Base-by-base conservation (phyloP, 1,284 basidiomycete genomes). In the Irpex sp. region DNA sequence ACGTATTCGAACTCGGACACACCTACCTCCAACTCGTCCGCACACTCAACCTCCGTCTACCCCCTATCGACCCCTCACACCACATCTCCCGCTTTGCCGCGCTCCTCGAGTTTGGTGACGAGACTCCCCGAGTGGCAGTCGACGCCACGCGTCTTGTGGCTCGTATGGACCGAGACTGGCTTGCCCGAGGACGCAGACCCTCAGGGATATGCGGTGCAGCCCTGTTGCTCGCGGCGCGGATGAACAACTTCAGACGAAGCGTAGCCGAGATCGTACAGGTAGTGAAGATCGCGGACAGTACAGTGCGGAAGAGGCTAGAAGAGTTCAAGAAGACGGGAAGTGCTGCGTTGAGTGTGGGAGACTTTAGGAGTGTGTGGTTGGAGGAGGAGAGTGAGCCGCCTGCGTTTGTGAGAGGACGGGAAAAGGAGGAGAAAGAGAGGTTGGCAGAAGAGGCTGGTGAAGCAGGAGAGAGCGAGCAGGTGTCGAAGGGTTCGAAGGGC, bases 141-240 rank as follows among this genome's bases (percentile, higher is more conserved):
- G 97, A 99, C 71, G 97, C 97, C 1, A 88, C 94, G 1, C 90
- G 96, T 0, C 89, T 99, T 56, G 94, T 98, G 18, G 88, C 92
- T 64, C 91, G 97, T 28, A 98, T 99, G 76, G 91, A 95, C 70
- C 85, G 94, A 28, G 97, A 99, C 75, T 99, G 96, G 96, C 95
- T 99, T 85, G 91, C 93, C 5, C 88, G 91, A 35, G 97, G 97
- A 42, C 87, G 97, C 49, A 85, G 97, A 10, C 97, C 97, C 0
- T 94, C 97, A 0, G 97, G 97, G 16, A 96, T 99, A 62, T 98
- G 96, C 73, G 97, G 97, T 35, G 97, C 97, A 0, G 94, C 93
- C 39, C 82, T 99, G 14, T 82, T 99, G 45, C 85, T 99, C 18
- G 97, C 97, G 0, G 96, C 95, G 36, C 87, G 97, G 19, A 99